A percentile compares a stretch with the other conserved stretches of the same genome.
Conservation (phyloP, 129 eudicot species). For the Helichrysum umbraculigerum region DNA sequence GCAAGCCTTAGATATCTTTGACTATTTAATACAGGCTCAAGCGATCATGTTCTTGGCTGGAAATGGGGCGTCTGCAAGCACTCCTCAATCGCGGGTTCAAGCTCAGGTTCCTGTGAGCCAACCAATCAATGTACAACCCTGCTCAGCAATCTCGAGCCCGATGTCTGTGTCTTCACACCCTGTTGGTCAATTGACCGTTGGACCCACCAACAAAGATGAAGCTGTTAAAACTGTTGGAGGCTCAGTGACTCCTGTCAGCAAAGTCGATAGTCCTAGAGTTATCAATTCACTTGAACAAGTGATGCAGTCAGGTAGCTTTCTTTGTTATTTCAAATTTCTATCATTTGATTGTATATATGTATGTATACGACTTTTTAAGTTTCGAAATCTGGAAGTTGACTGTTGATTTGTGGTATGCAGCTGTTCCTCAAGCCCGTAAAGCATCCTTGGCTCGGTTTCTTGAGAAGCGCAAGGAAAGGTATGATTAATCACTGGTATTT, state of each 20-base stretch:
- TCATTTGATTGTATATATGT: neutral
- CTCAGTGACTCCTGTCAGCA: constrained; percentile 29
- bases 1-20: constrained; percentile 8
- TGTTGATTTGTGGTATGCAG: constrained; percentile 29
- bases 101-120: constrained; percentile 38
- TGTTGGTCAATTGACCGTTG: constrained; percentile 25
- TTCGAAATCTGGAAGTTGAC: constrained; percentile 21
- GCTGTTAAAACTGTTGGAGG: constrained; percentile 28
- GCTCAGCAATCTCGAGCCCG: constrained; percentile 39
- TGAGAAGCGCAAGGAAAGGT: constrained; percentile 89
- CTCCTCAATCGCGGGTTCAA: constrained; percentile 28
- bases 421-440: constrained; percentile 76
- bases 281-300: constrained; percentile 38
- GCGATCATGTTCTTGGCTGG: constrained; percentile 77
- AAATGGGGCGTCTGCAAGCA: constrained; percentile 41
- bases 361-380: constrained; percentile 7
- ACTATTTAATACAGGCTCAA: constrained; percentile 49
- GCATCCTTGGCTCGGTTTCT: constrained; percentile 73
- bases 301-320: constrained; percentile 35
- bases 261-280: constrained; percentile 41
- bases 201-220: constrained; percentile 33
- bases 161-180: constrained; percentile 44
- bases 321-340: neutral
- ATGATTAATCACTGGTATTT: constrained; percentile 9
- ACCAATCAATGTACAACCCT: constrained; percentile 36